Conservation (phyloP, 352 stramenopile genomes). For the Phytophthora constricta region DNA sequence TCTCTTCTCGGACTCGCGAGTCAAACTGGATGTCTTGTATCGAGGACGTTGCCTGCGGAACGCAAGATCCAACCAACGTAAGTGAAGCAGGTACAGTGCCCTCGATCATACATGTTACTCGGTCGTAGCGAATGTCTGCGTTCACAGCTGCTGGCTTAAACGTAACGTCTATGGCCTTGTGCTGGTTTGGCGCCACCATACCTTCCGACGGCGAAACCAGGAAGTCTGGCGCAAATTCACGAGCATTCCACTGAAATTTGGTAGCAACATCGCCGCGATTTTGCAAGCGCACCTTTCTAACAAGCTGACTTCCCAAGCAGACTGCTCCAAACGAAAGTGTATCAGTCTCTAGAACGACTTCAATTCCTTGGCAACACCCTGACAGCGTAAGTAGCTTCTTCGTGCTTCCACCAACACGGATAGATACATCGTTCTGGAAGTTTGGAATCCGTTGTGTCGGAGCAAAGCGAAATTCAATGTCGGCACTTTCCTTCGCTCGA, state of each 20-base stretch:
- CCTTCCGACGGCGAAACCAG: conserved; percentile 81
- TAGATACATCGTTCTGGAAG: conserved; percentile 73
- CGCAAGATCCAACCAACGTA: conserved; percentile 84
- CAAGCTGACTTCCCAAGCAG: conserved; percentile 85
- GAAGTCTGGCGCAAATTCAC: conserved; percentile 85
- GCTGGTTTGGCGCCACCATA: conserved; percentile 79
- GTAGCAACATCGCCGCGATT: conserved; percentile 91
- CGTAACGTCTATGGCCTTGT: conserved; percentile 91
- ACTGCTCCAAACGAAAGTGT: conserved; percentile 91
- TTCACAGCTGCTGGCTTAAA: conserved; percentile 86
- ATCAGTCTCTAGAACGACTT: conserved; percentile 90
- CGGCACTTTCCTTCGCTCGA: conserved; percentile 75
- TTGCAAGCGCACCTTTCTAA: conserved; percentile 87
- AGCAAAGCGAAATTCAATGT: conserved; percentile 80
- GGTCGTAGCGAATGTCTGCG: conserved; percentile 90
- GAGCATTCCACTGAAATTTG: conserved; percentile 88
- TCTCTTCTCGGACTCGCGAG: conserved; percentile 76
- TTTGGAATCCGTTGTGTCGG: conserved; percentile 65
- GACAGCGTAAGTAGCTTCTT: conserved; percentile 84
- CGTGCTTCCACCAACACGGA: conserved; percentile 68
- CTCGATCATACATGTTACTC: conserved; percentile 77
- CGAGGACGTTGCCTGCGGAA: conserved; percentile 88
- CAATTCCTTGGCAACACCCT: conserved; percentile 91
- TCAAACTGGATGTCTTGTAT: conserved; percentile 90
- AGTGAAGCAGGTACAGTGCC: conserved; percentile 61